Conservation (phyloP, 192 early-diverging fungal genomes). For the Piromyces finnis region DNA sequence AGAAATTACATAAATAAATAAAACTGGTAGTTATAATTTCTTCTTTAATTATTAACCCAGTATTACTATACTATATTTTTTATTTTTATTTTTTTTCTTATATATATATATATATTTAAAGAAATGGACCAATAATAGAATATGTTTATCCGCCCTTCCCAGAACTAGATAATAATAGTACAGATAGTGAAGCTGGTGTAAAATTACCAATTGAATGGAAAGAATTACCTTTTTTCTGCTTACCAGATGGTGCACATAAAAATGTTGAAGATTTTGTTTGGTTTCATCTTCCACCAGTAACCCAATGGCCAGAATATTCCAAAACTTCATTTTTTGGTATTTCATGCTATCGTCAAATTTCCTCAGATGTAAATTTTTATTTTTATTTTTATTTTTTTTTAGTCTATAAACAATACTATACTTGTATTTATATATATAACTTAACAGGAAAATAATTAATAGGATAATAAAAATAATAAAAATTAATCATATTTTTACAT, state of each 20-base stretch:
- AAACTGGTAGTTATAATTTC: too few species aligned
- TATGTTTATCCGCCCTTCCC: background rate
- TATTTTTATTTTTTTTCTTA: too few species aligned
- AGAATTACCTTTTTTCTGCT: background rate
- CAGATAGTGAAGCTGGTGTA: background rate
- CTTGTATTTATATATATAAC: too few species aligned
- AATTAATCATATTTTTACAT: background rate
- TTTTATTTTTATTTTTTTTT: too few species aligned
- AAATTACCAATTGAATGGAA: background rate
- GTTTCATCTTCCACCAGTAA: constrained; percentile 62
- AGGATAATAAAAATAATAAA: too few species aligned
- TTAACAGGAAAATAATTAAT: too few species aligned
- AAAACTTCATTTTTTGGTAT: constrained; percentile 59
- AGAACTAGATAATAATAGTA: background rate
- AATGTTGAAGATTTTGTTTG: background rate
- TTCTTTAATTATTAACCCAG: too few species aligned
- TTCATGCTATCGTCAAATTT: constrained; percentile 63
- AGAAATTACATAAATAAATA: too few species aligned
- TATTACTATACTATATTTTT: too few species aligned
- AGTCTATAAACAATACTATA: too few species aligned
- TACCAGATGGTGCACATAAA: background rate
- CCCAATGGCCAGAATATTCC: constrained; percentile 28
- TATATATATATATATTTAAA: background rate
- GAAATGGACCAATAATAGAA: background rate
- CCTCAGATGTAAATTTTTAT: constrained; percentile 5